These are phyloP conservation scores for Phaseolus lunatus DNA, from an alignment of 306 rosid species.

Conservation along the genomic window DNA sequence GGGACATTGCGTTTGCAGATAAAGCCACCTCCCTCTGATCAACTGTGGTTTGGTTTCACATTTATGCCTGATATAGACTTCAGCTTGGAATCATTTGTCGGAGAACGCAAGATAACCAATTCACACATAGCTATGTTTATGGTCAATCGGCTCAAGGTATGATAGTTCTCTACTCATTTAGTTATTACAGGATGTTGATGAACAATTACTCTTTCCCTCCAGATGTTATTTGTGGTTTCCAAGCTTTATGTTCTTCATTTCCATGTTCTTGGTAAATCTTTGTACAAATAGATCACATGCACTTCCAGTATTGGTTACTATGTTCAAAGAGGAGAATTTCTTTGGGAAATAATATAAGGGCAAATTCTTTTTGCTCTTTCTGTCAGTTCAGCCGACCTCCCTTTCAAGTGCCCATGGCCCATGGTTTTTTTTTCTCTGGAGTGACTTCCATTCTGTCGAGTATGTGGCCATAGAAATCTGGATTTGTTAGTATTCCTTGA, in stretches of 20 bases:
- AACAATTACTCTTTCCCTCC: slow-evolving; percentile 4
- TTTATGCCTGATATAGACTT: slow-evolving; percentile 89
- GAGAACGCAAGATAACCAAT: slow-evolving; percentile 85
- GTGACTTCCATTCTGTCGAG: neutral
- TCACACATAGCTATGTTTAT: slow-evolving; percentile 70
- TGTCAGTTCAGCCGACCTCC: slow-evolving; percentile 24
- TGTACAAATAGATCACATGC: neutral
- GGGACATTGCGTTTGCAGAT: slow-evolving; percentile 87
- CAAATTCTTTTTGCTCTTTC: neutral
- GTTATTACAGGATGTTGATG: slow-evolving; percentile 6
- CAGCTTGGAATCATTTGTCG: slow-evolving; percentile 78
- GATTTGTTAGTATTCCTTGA: slow-evolving; percentile 13
- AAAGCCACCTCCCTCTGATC: slow-evolving; percentile 98
- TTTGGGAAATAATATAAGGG: neutral
- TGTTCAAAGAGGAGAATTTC: neutral
- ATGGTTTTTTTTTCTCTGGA: neutral
- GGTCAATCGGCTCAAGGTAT: slow-evolving; percentile 83
- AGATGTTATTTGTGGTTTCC: neutral
- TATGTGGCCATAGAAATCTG: neutral
- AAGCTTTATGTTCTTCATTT: neutral
- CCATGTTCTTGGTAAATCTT: neutral
- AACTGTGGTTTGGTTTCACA: slow-evolving; percentile 87
- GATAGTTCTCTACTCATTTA: slow-evolving; percentile 42
- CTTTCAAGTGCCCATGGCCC: neutral
- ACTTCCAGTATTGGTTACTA: neutral